Evolutionary conservation across 345 rosid genomes (phyloP).

Genomic region (Populus alba): DNA sequence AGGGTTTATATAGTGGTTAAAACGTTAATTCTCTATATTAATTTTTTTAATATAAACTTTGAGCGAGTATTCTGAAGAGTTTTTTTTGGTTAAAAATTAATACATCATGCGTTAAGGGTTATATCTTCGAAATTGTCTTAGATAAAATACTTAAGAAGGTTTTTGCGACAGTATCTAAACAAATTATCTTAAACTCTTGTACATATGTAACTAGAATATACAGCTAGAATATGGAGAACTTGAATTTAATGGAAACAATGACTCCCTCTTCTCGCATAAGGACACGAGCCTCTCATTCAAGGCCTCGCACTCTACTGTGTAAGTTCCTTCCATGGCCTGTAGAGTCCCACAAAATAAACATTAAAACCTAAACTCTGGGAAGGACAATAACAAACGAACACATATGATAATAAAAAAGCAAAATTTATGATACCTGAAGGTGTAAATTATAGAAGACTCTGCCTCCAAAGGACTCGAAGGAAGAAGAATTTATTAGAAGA

Average conservation of each 20-base stretch:
- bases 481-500: slow-evolving; percentile 45
- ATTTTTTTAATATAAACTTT: too few species aligned
- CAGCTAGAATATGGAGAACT: not conserved
- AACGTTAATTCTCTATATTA: too few species aligned
- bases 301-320: slow-evolving; percentile 18
- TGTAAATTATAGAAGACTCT: slow-evolving; percentile 51
- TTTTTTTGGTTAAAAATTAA: too few species aligned
- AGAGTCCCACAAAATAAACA: not conserved
- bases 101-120: too few species aligned
- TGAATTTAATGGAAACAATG: not conserved
- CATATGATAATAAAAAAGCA: not conserved
- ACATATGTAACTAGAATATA: not conserved
- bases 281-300: slow-evolving; percentile 36
- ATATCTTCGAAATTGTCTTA: too few species aligned
- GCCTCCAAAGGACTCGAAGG: slow-evolving; percentile 49
- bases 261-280: slow-evolving; percentile 26
- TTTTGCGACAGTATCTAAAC: too few species aligned
- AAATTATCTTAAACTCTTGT: too few species aligned
- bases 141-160: too few species aligned
- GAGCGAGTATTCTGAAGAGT: too few species aligned
- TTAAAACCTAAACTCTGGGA: not conserved
- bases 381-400: not conserved
- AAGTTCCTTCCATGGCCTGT: slow-evolving; percentile 17
- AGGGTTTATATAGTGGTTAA: too few species aligned
- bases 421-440: slow-evolving; percentile 41